Percentiles rank a stretch among this genome's conserved stretches.
Conservation (phyloP, 148 eudicot genomes). For the Polygonum maritimum region DNA sequence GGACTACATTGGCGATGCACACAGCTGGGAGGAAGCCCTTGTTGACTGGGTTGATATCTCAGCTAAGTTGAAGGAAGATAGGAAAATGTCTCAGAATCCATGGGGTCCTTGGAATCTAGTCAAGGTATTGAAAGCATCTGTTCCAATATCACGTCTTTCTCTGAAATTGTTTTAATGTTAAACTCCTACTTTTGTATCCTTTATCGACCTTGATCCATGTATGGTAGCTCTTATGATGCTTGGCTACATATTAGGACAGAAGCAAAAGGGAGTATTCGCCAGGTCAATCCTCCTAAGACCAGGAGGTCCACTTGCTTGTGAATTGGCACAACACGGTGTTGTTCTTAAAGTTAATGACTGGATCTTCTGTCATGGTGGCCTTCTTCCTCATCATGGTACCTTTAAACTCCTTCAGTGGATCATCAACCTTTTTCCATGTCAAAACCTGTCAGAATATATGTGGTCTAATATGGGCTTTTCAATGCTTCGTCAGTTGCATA, state of each 20-base stretch:
- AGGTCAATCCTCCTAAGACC: constrained; percentile 79
- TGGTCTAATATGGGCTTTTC: background rate
- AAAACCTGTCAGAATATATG: background rate
- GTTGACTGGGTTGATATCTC: constrained; percentile 60
- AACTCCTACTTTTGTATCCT: background rate
- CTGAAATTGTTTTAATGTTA: background rate
- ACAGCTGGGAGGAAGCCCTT: constrained; percentile 84
- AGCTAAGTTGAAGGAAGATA: constrained; percentile 47
- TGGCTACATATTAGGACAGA: constrained; percentile 77
- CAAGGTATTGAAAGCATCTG: constrained; percentile 43
- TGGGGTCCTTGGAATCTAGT: constrained; percentile 89
- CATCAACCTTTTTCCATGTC: background rate
- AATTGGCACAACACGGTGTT: constrained; percentile 80
- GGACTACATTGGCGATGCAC: constrained; percentile 66
- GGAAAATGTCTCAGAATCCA: constrained; percentile 32
- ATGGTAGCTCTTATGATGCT: constrained; percentile 19
- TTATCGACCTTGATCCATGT: background rate
- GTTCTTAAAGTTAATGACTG: constrained; percentile 88
- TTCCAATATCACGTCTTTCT: background rate
- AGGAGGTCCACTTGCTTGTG: constrained; percentile 86
- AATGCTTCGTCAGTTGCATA: constrained; percentile 47
- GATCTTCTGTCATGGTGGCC: constrained; percentile 98
- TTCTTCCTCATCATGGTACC: constrained; percentile 98
- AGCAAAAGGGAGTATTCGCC: constrained; percentile 84
- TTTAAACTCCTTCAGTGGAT: background rate